Conservation (phyloP, 768 basidiomycete genomes). For the Mrakia frigida region DNA sequence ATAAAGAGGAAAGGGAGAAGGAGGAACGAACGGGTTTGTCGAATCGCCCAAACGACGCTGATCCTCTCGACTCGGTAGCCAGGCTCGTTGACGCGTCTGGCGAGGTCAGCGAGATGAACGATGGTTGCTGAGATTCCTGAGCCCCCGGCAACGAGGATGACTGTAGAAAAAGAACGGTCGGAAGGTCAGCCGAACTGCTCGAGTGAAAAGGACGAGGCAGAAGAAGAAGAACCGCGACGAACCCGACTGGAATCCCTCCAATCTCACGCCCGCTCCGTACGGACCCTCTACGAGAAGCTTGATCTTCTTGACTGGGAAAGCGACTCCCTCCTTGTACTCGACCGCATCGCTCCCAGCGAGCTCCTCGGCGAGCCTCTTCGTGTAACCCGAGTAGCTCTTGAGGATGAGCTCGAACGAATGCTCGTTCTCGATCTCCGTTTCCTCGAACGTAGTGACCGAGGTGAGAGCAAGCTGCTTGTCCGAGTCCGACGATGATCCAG, state of each 20-base stretch:
- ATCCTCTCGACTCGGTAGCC: background rate
- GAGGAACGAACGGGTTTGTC: constrained; percentile 4
- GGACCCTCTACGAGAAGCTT: constrained; percentile 25
- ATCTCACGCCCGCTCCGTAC: background rate
- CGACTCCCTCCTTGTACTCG: background rate
- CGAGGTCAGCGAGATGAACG: constrained; percentile 24
- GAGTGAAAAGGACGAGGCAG: too few species aligned
- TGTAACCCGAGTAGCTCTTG: constrained; percentile 20
- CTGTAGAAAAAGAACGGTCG: background rate
- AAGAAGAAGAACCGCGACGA: background rate
- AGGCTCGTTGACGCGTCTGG: background rate
- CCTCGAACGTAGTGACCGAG: background rate
- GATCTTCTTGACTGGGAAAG: constrained; percentile 6
- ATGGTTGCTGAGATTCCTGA: constrained; percentile 20
- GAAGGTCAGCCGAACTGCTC: background rate
- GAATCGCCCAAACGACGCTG: constrained; percentile 19
- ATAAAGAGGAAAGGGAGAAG: background rate
- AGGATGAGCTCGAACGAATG: constrained; percentile 24
- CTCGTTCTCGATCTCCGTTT: background rate
- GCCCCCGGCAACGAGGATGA: constrained; percentile 22
- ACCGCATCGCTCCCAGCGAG: background rate
- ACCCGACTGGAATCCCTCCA: constrained; percentile 14
- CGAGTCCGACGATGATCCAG: background rate
- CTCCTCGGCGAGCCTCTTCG: constrained; percentile 1
- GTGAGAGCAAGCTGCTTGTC: background rate